phyloP scores from a whole-genome alignment of 441 rosid genomes.

The Pelargonium myrrhifolium region DNA sequence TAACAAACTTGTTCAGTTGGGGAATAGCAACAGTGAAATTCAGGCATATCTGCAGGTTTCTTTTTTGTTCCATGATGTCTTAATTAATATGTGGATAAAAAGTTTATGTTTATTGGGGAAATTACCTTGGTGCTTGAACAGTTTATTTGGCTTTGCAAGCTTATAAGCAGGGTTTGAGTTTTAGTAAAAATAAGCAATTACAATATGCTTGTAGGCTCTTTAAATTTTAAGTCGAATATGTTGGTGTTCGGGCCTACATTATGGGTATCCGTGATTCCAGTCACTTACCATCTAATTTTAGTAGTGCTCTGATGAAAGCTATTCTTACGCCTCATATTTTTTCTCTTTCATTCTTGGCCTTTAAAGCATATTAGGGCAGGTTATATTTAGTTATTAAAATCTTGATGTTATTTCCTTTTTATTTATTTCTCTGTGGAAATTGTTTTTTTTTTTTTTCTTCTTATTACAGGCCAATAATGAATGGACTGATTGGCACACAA shows the following conservation, averaged over 20 bases:
- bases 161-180: background rate
- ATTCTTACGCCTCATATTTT: background rate
- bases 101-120: background rate
- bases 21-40: conserved; percentile 51
- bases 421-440: background rate
- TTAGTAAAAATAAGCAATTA: background rate
- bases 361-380: background rate
- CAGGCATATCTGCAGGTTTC: conserved; percentile 70
- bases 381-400: background rate
- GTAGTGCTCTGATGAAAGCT: background rate
- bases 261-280: background rate
- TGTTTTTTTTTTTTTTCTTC: conserved; percentile 12
- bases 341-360: too few relatives aligned
- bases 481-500: conserved; percentile 79
- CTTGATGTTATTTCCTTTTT: conserved; percentile 4
- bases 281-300: background rate
- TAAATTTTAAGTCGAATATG: background rate
- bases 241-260: background rate
- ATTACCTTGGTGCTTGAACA: background rate
- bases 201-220: background rate
- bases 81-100: background rate
- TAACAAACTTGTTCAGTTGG: conserved; percentile 78
- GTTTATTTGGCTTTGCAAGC: background rate
- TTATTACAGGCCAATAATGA: conserved; percentile 52
- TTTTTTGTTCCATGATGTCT: conserved; percentile 5